These are phyloP conservation scores for Discostella stelligeroides DNA, from an alignment of 108 stramenopile genomes.

Conservation along the genomic window DNA sequence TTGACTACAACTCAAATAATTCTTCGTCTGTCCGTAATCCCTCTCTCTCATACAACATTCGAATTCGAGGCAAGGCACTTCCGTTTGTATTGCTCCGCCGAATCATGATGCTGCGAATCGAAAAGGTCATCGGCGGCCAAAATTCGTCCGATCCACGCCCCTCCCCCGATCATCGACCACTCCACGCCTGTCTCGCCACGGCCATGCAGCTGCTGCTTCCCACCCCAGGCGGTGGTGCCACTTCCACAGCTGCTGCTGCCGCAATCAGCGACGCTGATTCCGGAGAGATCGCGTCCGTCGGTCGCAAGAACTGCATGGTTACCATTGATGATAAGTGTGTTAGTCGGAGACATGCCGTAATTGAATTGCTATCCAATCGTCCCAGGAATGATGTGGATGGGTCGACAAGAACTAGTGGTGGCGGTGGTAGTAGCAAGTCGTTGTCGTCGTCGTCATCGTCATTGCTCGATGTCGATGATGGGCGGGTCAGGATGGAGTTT, in stretches of 20 bases:
- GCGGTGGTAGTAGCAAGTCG: too few relatives aligned
- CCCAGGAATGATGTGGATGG: neutral
- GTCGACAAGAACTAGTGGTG: neutral
- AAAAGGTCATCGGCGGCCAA: conserved; percentile 31
- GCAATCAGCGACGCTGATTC: neutral
- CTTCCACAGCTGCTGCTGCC: neutral
- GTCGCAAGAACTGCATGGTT: conserved; percentile 31
- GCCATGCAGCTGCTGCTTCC: conserved; percentile 9
- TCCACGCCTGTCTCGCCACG: conserved; percentile 51
- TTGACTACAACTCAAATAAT: too few relatives aligned
- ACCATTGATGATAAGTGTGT: conserved; percentile 53
- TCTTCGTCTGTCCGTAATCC: too few relatives aligned
- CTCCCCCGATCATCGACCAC: conserved; percentile 17
- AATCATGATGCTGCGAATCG: conserved; percentile 48
- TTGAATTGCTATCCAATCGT: conserved; percentile 33
- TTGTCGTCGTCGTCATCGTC: neutral
- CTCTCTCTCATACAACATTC: too few relatives aligned
- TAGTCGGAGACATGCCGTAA: conserved; percentile 40
- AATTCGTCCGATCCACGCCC: conserved; percentile 17
- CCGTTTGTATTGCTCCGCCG: too few relatives aligned
- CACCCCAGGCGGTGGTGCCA: neutral
- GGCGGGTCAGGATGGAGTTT: conserved; percentile 28
- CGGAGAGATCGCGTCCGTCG: conserved; percentile 44
- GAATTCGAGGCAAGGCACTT: too few relatives aligned
- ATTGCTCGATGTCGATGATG: neutral